Conservation (phyloP, 2,329 filamentous ascomycete genomes). For the Hypoxylon sp. region DNA sequence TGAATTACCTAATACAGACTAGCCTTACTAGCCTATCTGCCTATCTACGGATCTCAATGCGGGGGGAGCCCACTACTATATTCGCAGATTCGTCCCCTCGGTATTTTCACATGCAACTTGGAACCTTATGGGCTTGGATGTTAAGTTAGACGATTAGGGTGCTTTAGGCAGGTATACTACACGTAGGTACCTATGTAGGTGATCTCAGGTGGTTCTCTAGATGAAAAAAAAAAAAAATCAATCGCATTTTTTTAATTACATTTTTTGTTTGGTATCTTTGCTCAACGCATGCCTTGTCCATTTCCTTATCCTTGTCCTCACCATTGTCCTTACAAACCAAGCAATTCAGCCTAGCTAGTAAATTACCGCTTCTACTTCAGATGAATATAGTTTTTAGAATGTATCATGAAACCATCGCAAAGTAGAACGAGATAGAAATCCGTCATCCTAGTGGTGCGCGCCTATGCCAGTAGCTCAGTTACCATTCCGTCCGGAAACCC, state of each 20-base stretch:
- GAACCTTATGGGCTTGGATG: too few relatives aligned
- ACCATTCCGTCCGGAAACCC: background rate
- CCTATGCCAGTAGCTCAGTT: background rate
- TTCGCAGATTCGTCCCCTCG: conserved; percentile 34
- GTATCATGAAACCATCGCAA: conserved; percentile 4
- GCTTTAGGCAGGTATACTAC: background rate
- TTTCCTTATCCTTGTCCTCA: background rate
- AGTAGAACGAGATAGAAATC: background rate
- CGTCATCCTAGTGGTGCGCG: background rate
- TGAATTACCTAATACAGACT: conserved; percentile 1
- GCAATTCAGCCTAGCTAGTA: background rate
- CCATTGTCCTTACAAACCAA: background rate
- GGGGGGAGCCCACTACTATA: conserved; percentile 16
- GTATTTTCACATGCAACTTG: conserved; percentile 49
- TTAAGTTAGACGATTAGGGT: too few relatives aligned
- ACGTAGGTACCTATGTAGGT: too few relatives aligned
- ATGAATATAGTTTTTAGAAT: background rate
- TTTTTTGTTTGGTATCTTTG: background rate
- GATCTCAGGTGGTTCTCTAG: too few relatives aligned
- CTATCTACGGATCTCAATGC: conserved; percentile 28
- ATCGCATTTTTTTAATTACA: background rate
- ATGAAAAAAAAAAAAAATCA: background rate
- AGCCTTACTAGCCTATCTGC: conserved; percentile 1
- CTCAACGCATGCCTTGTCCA: background rate
- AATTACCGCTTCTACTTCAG: background rate